Percentiles rank a stretch among this genome's conserved stretches.
Evolutionary conservation across 345 rosid genomes (phyloP).

Genomic region (Heritiera littoralis): DNA sequence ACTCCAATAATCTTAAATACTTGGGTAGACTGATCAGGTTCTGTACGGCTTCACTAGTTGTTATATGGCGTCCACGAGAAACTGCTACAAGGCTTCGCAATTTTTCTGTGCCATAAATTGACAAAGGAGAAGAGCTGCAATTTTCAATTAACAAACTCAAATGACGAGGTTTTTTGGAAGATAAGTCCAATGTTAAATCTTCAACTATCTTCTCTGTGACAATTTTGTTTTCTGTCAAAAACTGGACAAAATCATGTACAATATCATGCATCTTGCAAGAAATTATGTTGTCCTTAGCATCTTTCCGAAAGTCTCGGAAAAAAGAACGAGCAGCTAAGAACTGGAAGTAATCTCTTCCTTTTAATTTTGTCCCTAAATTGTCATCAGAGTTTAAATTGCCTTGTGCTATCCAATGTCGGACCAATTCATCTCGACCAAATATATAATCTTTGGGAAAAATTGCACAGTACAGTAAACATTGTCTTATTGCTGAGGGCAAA

Average conservation of each 20-base stretch:
- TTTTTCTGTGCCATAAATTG: background rate
- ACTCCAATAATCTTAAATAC: background rate
- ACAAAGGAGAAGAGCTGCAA: background rate
- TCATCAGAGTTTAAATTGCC: background rate
- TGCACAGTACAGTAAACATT: background rate
- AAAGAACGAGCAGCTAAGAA: background rate
- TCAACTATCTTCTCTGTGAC: no score
- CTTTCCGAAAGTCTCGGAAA: background rate
- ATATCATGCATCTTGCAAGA: conserved; percentile 1
- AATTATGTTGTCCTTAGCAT: background rate
- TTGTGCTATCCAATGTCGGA: conserved; percentile 2
- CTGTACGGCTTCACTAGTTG: background rate
- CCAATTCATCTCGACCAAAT: background rate
- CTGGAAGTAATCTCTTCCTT: no score
- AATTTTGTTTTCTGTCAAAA: no score
- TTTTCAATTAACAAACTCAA: no score
- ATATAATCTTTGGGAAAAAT: background rate
- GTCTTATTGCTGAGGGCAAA: background rate
- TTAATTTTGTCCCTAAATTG: no score
- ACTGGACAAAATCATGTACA: no score
- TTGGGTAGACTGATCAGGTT: background rate
- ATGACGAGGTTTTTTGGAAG: no score
- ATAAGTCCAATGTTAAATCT: no score
- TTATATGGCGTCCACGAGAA: background rate
- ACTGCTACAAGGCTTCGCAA: background rate